phyloP scores from a whole-genome alignment of 1,284 basidiomycete species.

The Microbotryum violaceum region DNA sequence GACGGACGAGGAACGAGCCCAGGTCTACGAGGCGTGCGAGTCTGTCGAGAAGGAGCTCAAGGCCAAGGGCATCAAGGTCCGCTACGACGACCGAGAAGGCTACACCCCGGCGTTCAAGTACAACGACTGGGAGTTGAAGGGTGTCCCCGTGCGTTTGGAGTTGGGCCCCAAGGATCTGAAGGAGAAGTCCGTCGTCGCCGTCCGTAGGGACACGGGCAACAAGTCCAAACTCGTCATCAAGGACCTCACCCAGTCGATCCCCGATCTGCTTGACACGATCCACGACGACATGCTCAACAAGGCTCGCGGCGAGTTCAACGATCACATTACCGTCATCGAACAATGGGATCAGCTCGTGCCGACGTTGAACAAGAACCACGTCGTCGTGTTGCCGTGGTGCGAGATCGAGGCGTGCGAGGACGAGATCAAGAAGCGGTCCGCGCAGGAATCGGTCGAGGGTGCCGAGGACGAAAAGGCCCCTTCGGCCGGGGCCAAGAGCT shows the following conservation, averaged over 20 bases:
- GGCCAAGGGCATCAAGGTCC: conserved; percentile 70
- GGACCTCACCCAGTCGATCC: conserved; percentile 55
- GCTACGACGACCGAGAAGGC: conserved; percentile 85
- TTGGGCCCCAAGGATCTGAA: conserved; percentile 89
- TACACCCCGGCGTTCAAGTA: conserved; percentile 99
- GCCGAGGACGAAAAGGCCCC: conserved; percentile 89
- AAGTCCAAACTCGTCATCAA: conserved; percentile 67
- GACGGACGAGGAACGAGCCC: conserved; percentile 54
- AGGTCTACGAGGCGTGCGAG: conserved; percentile 70
- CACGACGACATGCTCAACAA: conserved; percentile 80
- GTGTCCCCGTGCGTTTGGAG: conserved; percentile 93
- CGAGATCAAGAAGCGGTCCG: conserved; percentile 92
- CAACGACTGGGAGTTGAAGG: conserved; percentile 99
- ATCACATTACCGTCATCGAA: conserved; percentile 64
- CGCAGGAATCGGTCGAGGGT: conserved; percentile 54
- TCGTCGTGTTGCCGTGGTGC: conserved; percentile 93
- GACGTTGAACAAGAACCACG: conserved; percentile 78
- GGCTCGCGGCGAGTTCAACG: conserved; percentile 68
- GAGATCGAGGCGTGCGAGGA: conserved; percentile 91
- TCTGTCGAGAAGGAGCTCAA: conserved; percentile 50
- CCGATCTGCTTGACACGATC: conserved; percentile 69
- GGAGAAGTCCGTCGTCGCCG: conserved; percentile 72
- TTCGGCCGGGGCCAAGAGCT: conserved; percentile 95
- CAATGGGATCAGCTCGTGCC: conserved; percentile 89
- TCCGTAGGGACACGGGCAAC: conserved; percentile 75